These are phyloP conservation scores for Samsoniella hepiali DNA, from an alignment of 2,329 filamentous ascomycete species.

Conservation along the genomic window DNA sequence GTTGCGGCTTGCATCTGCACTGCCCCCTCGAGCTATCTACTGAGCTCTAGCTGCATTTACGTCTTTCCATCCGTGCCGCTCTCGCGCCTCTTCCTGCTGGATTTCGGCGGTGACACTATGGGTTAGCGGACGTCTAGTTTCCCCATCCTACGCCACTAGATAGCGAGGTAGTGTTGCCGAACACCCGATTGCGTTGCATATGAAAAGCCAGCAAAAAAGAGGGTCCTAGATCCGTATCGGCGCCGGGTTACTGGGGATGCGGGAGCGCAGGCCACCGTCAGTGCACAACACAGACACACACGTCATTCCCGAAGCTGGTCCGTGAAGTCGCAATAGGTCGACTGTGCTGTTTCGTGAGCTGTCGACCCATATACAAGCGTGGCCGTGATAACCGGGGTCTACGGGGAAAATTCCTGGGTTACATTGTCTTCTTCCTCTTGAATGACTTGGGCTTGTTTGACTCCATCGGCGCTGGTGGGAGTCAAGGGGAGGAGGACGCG, in stretches of 20 bases:
- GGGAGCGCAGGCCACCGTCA: neutral
- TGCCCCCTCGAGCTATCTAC: slow-evolving; percentile 3
- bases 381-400: slow-evolving; percentile 8
- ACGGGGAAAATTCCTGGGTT: neutral
- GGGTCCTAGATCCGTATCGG: slow-evolving; percentile 12
- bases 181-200: slow-evolving; percentile 14
- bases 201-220: neutral
- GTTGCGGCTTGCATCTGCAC: slow-evolving; percentile 1
- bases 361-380: neutral
- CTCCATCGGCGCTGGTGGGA: neutral
- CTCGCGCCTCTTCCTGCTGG: neutral
- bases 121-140: neutral
- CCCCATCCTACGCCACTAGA: neutral
- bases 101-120: neutral
- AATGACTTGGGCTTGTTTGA: neutral
- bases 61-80: neutral
- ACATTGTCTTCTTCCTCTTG: neutral
- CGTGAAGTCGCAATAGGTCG: neutral
- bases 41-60: neutral
- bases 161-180: slow-evolving; percentile 2
- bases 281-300: neutral
- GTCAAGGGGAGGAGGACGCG: neutral
- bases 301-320: slow-evolving; percentile 7
- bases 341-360: neutral
- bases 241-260: neutral